A percentile compares a stretch with the other conserved stretches of the same genome.
phyloP scores from a whole-genome alignment of 1,284 basidiomycete species.

The Apiotrichum montevideense region DNA sequence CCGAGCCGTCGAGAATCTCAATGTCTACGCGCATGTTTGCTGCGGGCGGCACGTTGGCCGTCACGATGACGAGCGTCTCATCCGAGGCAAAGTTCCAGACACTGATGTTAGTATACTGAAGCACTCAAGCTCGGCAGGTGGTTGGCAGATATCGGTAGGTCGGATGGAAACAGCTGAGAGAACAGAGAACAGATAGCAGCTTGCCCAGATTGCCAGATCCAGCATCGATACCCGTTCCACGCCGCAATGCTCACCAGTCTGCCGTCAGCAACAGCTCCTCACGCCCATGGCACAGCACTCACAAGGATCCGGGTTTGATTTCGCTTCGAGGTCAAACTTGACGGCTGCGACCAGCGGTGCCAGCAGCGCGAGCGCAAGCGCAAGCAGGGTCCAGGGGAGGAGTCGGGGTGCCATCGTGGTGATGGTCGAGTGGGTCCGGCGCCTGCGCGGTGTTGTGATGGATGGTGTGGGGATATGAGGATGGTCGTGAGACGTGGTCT shows the following conservation, averaged over 20 bases:
- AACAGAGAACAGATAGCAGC: too few relatives aligned
- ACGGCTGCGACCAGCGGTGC: conserved; percentile 53
- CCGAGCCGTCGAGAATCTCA: conserved; percentile 85
- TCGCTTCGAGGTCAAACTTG: conserved; percentile 73
- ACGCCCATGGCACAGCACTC: conserved; percentile 7
- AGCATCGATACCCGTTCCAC: too few relatives aligned
- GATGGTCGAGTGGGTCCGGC: not conserved
- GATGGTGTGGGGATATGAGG: not conserved
- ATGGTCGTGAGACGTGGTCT: too few relatives aligned
- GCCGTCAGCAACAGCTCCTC: conserved; percentile 1
- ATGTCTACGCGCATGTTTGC: conserved; percentile 75
- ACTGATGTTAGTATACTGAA: conserved; percentile 51
- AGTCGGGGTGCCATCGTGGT: conserved; percentile 14
- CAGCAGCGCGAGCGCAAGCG: conserved; percentile 13
- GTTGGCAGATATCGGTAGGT: not conserved
- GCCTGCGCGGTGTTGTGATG: not conserved
- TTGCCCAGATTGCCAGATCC: too few relatives aligned
- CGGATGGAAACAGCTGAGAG: too few relatives aligned
- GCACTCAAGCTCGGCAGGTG: not conserved
- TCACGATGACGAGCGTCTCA: conserved; percentile 85
- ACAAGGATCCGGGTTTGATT: conserved; percentile 60
- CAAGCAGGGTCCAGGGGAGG: conserved; percentile 16
- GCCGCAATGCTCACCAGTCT: conserved; percentile 34
- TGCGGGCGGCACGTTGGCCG: conserved; percentile 77
- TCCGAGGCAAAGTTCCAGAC: conserved; percentile 88